These are phyloP conservation scores for Boletus calvinii DNA, from an alignment of 1,284 basidiomycete genomes.

Conservation along the genomic window DNA sequence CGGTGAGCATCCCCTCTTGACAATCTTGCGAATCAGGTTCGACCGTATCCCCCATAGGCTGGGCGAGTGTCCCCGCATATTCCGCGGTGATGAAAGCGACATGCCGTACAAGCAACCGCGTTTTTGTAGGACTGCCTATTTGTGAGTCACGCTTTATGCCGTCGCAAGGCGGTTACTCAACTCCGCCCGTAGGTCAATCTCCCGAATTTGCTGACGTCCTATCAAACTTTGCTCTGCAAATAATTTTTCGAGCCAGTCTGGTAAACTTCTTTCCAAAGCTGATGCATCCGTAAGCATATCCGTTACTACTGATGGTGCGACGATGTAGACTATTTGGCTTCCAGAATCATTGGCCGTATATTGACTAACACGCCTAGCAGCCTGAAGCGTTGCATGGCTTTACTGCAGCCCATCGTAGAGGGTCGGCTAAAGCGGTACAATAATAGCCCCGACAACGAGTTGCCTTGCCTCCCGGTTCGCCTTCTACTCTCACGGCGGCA, in stretches of 20 bases:
- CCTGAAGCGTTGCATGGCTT: constrained; percentile 30
- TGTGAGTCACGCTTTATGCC: constrained; percentile 33
- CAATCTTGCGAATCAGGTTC: constrained; percentile 9
- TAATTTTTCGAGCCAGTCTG: constrained; percentile 32
- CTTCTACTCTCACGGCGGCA: constrained; percentile 12
- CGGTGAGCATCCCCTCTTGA: constrained; percentile 20
- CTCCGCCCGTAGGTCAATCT: constrained; percentile 28
- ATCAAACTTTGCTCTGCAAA: constrained; percentile 35
- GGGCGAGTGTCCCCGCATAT: constrained; percentile 32
- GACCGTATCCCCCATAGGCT: constrained; percentile 24
- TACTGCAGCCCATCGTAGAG: constrained; percentile 35
- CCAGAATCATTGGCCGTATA: constrained; percentile 34
- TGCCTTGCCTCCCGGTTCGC: constrained; percentile 26
- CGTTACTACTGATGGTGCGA: constrained; percentile 7
- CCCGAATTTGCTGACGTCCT: constrained; percentile 35
- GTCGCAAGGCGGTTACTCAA: constrained; percentile 10
- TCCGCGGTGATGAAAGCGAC: constrained; percentile 34
- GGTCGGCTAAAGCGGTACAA: constrained; percentile 29
- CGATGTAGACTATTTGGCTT: constrained; percentile 18
- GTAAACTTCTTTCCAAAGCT: constrained; percentile 35
- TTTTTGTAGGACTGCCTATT: constrained; percentile 44
- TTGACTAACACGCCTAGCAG: constrained; percentile 36
- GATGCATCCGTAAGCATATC: constrained; percentile 34
- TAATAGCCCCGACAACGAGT: constrained; percentile 11
- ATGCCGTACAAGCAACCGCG: constrained; percentile 41